Conservation (phyloP, 805 yeast genomes). For the Ogataea pini region DNA sequence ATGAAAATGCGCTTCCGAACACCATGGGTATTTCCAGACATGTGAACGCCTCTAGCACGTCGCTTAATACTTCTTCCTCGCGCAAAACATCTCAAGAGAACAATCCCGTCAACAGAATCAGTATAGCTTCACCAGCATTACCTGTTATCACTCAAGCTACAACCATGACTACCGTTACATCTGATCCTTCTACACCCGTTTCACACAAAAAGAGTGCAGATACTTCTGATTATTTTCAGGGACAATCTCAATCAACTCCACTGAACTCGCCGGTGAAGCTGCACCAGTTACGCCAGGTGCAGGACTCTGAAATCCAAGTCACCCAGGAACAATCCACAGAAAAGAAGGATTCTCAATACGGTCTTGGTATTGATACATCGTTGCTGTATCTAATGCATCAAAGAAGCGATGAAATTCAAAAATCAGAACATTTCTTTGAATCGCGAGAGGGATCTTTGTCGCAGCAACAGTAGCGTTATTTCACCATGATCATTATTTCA, state of each 20-base stretch:
- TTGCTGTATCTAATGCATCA: slow-evolving; percentile 4
- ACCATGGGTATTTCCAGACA: slow-evolving; percentile 9
- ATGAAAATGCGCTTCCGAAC: slow-evolving; percentile 18
- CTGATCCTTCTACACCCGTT: slow-evolving; percentile 24
- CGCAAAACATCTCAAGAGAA: slow-evolving; percentile 23
- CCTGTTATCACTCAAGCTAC: slow-evolving; percentile 40
- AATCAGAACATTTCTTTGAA: not conserved
- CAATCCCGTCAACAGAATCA: slow-evolving; percentile 33
- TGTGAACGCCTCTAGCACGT: slow-evolving; percentile 19
- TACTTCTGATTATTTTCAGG: slow-evolving; percentile 16
- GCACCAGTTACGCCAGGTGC: slow-evolving; percentile 15
- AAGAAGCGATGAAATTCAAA: not conserved
- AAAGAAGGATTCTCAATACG: not conserved
- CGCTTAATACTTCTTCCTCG: slow-evolving; percentile 24
- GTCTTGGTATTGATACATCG: slow-evolving; percentile 7
- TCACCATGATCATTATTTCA: too few relatives aligned
- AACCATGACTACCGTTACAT: slow-evolving; percentile 33
- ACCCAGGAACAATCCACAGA: not conserved
- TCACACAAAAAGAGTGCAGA: slow-evolving; percentile 18
- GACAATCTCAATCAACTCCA: slow-evolving; percentile 9
- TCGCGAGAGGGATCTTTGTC: not conserved
- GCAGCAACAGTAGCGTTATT: not conserved
- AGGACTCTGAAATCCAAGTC: not conserved
- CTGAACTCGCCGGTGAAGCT: slow-evolving; percentile 13
- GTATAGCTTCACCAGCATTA: slow-evolving; percentile 36